A percentile compares a stretch with the other conserved stretches of the same genome.
Conservation (phyloP, 768 basidiomycete genomes). For the Termitomyces sp. region DNA sequence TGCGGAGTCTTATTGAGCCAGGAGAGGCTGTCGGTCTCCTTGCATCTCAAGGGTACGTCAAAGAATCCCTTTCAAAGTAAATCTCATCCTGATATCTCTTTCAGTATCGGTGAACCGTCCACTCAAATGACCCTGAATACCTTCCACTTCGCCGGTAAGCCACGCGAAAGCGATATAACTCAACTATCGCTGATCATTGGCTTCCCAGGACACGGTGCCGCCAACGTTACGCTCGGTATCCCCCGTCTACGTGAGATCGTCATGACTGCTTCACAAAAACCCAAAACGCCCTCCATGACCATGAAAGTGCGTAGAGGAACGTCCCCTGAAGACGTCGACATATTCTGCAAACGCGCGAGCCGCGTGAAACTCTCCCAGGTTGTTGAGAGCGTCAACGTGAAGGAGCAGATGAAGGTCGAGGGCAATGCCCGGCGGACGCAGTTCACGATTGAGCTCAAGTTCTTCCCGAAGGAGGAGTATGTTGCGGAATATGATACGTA, state of each 20-base stretch:
- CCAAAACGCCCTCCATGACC: slow-evolving; percentile 96
- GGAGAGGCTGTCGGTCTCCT: slow-evolving; percentile 98
- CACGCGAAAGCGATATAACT: neutral
- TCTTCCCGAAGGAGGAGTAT: slow-evolving; percentile 89
- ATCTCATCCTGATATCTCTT: slow-evolving; percentile 2
- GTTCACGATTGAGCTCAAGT: slow-evolving; percentile 77
- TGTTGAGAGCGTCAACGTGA: slow-evolving; percentile 79
- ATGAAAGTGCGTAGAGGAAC: slow-evolving; percentile 65
- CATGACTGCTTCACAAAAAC: slow-evolving; percentile 95
- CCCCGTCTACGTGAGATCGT: slow-evolving; percentile 98
- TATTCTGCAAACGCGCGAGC: slow-evolving; percentile 88
- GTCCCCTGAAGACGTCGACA: slow-evolving; percentile 53
- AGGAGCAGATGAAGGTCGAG: slow-evolving; percentile 69
- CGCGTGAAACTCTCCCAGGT: slow-evolving; percentile 86
- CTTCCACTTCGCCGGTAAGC: slow-evolving; percentile 93
- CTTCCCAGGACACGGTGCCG: slow-evolving; percentile 91
- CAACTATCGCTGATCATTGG: slow-evolving; percentile 1
- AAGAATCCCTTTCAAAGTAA: neutral
- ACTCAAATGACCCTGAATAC: slow-evolving; percentile 99
- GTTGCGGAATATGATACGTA: slow-evolving; percentile 76
- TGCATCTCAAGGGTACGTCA: slow-evolving; percentile 90
- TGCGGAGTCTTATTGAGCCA: slow-evolving; percentile 91
- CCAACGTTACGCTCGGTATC: slow-evolving; percentile 98
- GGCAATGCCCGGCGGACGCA: slow-evolving; percentile 70
- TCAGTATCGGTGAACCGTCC: slow-evolving; percentile 95